Evolutionary conservation across 2,329 filamentous ascomycete species (phyloP).

Genomic region (Cladosporium cucumerinum): DNA sequence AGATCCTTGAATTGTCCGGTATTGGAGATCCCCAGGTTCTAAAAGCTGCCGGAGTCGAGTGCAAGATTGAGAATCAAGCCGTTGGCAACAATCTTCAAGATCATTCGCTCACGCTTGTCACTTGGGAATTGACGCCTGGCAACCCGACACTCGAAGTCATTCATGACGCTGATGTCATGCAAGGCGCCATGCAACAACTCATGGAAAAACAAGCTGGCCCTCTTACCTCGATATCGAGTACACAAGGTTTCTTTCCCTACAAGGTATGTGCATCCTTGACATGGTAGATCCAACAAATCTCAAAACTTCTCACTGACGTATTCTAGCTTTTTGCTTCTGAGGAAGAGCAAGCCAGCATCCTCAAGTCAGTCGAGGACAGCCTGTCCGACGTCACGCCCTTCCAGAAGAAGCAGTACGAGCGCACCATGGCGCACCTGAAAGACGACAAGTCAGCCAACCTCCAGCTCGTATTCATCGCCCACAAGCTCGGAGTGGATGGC

Average conservation of each 20-base stretch:
- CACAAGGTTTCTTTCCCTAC: conserved; percentile 39
- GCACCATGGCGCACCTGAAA: conserved; percentile 34
- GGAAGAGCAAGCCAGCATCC: conserved; percentile 33
- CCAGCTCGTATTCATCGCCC: conserved; percentile 36
- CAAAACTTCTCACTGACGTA: not conserved
- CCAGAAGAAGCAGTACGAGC: conserved; percentile 37
- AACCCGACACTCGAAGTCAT: conserved; percentile 31
- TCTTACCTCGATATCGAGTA: conserved; percentile 32
- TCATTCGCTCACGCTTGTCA: conserved; percentile 46
- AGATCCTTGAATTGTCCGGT: conserved; percentile 62
- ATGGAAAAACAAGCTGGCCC: conserved; percentile 33
- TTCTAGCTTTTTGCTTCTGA: conserved; percentile 29
- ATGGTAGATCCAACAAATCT: not conserved
- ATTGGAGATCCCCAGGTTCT: conserved; percentile 56
- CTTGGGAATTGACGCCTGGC: conserved; percentile 29
- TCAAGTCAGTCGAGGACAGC: conserved; percentile 32
- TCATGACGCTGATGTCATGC: conserved; percentile 33
- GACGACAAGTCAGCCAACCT: conserved; percentile 38
- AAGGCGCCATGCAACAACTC: conserved; percentile 33
- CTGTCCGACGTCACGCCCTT: conserved; percentile 30
- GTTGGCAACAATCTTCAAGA: conserved; percentile 64
- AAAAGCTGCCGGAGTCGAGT: conserved; percentile 49
- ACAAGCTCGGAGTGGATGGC: conserved; percentile 30
- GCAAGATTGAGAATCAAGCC: conserved; percentile 55
- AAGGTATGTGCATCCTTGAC: conserved; percentile 19